Evolutionary conservation across 1,284 basidiomycete species (phyloP), one percentile per base, ranked within the genome.

Genomic region (Ustilago vetiveriae): DNA sequence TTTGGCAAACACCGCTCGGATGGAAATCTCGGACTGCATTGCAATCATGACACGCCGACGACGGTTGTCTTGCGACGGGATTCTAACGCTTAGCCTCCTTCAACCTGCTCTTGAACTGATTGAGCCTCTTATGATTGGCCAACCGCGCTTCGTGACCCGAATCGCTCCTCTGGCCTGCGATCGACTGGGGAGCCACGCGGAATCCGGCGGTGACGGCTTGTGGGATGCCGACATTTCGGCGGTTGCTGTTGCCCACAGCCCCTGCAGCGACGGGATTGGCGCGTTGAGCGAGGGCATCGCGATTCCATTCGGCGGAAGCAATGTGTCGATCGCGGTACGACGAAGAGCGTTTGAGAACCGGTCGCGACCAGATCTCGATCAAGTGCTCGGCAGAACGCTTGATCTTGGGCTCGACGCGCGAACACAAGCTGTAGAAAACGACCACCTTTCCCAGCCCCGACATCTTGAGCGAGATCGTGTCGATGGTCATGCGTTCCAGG

Each of bases 401-500:
- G 59, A 98, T 90, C 46, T 89, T 87, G 0, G 90, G 87, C 8
- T 90, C 90, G 40, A 95, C 94, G 45, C 92, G 90, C 32, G 83
- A 82, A 85, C 89, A 91, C 81, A 94, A 92, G 26, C 92, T 95
- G 86, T 98, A 98, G 84, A 98, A 98, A 17, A 97, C 85, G 17
- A 98, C 86, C 67, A 98, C 87, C 57, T 90, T 90, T n/a, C 95
- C 95, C 6, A 99, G 86, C 0, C 89, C 88, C 4, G 91, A 92
- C 82, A 95, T 92, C 82, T 95, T 95, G 73, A 99, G 89, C 14
- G 92, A 92, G 44, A 89, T 85, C 17, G 90, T 90, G 83, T 98
- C 95, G 77, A 98, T 94, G 74, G 91, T 90, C 90, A 98, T 92
- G 84, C 84, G 64, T 29, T 77, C 75, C 21, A 98, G 85, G 48